Conservation (phyloP, 225 moss, liverwort and hornwort genomes). For the Ulota crispa region DNA sequence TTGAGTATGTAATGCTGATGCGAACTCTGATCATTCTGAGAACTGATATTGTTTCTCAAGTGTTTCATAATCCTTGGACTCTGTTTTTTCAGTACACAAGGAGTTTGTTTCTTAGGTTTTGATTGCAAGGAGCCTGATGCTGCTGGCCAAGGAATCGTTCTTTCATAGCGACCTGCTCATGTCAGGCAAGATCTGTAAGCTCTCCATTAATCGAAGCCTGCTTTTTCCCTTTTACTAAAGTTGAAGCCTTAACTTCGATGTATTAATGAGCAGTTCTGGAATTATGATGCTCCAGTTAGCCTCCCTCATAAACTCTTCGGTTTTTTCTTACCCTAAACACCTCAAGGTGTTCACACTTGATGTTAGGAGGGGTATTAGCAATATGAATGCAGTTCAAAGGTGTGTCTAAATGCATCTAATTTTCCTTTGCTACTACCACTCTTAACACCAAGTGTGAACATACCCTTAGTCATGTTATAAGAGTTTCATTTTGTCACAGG, state of each 20-base stretch:
- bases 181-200: slow-evolving; percentile 13
- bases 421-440: no score
- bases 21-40: background rate
- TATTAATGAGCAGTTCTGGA: background rate
- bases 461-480: background rate
- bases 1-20: background rate
- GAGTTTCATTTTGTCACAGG: background rate
- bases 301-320: background rate
- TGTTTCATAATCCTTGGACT: background rate
- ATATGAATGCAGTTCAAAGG: no score
- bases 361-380: no score
- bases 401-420: no score
- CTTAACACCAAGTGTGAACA: no score
- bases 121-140: slow-evolving; percentile 3
- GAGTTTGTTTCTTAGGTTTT: slow-evolving; percentile 10
- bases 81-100: background rate
- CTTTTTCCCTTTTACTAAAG: background rate
- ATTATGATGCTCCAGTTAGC: background rate
- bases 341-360: no score
- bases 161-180: background rate
- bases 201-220: slow-evolving; percentile 1
- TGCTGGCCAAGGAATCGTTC: slow-evolving; percentile 1
- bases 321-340: background rate
- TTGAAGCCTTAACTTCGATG: background rate
- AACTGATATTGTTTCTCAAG: background rate